Evolutionary conservation across 306 rosid genomes (phyloP).

Genomic region (Trifolium dubium): DNA sequence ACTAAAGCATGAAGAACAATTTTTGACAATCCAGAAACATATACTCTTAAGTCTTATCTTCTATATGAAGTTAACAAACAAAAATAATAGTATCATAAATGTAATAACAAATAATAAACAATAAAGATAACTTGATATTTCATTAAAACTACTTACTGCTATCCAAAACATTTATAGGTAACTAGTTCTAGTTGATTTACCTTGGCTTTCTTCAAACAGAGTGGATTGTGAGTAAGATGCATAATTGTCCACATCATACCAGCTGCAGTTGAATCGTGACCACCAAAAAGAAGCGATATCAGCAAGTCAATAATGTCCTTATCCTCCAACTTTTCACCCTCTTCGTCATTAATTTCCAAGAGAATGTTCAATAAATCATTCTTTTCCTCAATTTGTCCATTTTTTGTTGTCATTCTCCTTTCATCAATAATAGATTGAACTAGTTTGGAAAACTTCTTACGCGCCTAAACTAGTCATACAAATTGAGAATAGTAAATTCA

Average conservation of each 20-base stretch:
- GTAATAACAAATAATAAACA: too few relatives aligned
- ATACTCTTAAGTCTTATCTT: too few relatives aligned
- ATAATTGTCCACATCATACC: not conserved
- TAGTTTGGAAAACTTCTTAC: conserved; percentile 18
- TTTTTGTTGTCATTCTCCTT: conserved; percentile 15
- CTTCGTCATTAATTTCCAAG: conserved; percentile 45
- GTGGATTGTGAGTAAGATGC: conserved; percentile 3
- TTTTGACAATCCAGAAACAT: too few relatives aligned
- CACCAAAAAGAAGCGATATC: not conserved
- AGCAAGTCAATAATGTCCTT: conserved; percentile 52
- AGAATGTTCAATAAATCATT: conserved; percentile 55
- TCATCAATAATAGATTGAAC: conserved; percentile 16
- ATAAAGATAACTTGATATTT: too few relatives aligned
- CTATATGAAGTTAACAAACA: too few relatives aligned
- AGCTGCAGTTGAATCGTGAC: conserved; percentile 6
- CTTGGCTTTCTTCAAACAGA: not conserved
- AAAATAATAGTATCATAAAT: too few relatives aligned
- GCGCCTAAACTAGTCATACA: conserved; percentile 32
- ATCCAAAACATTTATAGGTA: too few relatives aligned
- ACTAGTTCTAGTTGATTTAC: not conserved
- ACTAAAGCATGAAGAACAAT: too few relatives aligned
- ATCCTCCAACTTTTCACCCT: conserved; percentile 46
- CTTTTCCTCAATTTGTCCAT: conserved; percentile 6
- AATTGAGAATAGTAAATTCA: too few relatives aligned
- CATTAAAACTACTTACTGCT: too few relatives aligned